Evolutionary conservation across 306 rosid species (phyloP), one percentile per base, ranked within the genome.

Genomic region (Abrus pulchellus): DNA sequence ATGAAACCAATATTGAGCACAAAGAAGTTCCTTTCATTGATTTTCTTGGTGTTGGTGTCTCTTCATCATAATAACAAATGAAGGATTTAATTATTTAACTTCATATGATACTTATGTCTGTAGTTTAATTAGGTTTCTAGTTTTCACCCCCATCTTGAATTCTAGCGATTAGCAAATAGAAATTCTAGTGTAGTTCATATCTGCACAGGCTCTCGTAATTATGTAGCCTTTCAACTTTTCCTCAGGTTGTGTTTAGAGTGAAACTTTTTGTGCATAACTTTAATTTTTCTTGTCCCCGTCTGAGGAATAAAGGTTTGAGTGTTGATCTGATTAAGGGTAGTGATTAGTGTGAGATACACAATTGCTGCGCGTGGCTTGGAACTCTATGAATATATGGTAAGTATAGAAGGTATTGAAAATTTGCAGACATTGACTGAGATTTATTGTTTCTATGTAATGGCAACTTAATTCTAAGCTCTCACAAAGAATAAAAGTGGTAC

Each of bases 31-130:
- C 90, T 60, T 93, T 93, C 91, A 90, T 93, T 70, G 97, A 93
- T 93, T 93, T 93, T 88, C 94, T 93, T 68, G 97, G 97, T 72
- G 97, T 93, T 43, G 97, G 97, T 70, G 81, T 90, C 63, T 80
- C 97, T 72, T 90, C 92, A 54, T 87, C 83, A 12, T 86, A 56
- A 72, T 74, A 29, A 43, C 30, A 30, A 66, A 20, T 67, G 2
- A 45, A 74, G 60, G 56, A 57, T 82, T 80, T 71, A 61, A 63
- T 64, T 90, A 79, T 85, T 80, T 77, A 78, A 84, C 77, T 80
- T 74, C 45, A 8, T 83, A 74, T 57, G 30, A 38, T 68, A 41
- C 68, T 13, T 54, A 49, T 73, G 50, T 12, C 11, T 66, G 29
- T 69, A 75, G 85, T 76, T 80, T 80, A 82, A 20, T 43, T 75